These are phyloP conservation scores for Fusarium tanahbumbuense DNA, from an alignment of 2,329 filamentous ascomycete species.

Conservation along the genomic window DNA sequence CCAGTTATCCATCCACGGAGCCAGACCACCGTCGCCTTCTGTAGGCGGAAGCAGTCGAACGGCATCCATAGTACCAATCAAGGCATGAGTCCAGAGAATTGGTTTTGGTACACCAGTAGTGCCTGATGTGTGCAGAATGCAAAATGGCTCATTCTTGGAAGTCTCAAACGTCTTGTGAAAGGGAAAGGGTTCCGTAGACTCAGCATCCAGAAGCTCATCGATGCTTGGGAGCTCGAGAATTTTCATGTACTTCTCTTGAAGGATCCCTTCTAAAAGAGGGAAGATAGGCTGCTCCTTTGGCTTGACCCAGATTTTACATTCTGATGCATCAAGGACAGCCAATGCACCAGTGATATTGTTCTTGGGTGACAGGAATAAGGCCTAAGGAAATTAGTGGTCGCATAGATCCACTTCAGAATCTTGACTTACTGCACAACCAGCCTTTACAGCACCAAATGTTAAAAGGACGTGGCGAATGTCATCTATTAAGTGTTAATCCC, in stretches of 20 bases:
- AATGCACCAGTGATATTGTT: conserved; percentile 51
- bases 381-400: conserved; percentile 23
- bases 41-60: conserved; percentile 49
- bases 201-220: conserved; percentile 43
- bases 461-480: conserved; percentile 48
- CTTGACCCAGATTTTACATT: conserved; percentile 50
- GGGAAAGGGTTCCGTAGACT: conserved; percentile 30
- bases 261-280: conserved; percentile 40
- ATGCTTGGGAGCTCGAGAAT: conserved; percentile 47
- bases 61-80: conserved; percentile 53
- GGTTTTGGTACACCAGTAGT: conserved; percentile 57
- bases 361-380: conserved; percentile 50
- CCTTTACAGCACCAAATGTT: conserved; percentile 50
- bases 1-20: conserved; percentile 46
- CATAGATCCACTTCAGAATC: neutral
- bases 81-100: conserved; percentile 51
- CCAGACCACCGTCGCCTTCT: conserved; percentile 42
- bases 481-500: conserved; percentile 25
- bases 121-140: conserved; percentile 57
- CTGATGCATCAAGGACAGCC: conserved; percentile 48
- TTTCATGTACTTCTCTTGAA: conserved; percentile 43
- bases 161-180: conserved; percentile 51
- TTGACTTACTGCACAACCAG: conserved; percentile 47
- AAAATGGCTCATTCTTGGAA: conserved; percentile 51
- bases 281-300: conserved; percentile 30